Evolutionary conservation across 768 basidiomycete genomes (phyloP).

Genomic region (Leccinum longicurvipes): DNA sequence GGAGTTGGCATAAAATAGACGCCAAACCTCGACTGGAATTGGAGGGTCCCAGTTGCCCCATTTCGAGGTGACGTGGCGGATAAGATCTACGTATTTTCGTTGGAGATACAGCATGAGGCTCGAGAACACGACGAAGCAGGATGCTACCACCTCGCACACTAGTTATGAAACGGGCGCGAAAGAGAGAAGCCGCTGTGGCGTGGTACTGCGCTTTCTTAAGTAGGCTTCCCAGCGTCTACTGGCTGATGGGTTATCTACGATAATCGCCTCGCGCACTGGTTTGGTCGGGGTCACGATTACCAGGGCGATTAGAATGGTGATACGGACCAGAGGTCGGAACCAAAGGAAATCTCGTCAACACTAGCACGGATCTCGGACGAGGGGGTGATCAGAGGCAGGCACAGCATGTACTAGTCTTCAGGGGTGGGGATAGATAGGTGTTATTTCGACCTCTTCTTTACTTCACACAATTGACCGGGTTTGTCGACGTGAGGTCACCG

Average conservation of each 20-base stretch:
- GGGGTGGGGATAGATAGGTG: not conserved
- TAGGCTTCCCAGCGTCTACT: constrained; percentile 5
- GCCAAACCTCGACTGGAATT: constrained; percentile 27
- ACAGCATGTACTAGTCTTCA: no score
- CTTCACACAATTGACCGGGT: not conserved
- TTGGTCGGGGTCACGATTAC: not conserved
- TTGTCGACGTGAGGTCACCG: not conserved
- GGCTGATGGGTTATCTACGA: not conserved
- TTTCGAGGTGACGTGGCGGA: constrained; percentile 29
- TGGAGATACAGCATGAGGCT: constrained; percentile 11
- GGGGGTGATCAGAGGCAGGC: no score
- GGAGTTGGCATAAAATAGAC: not conserved
- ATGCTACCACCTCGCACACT: not conserved
- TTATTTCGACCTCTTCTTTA: not conserved
- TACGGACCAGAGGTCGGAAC: not conserved
- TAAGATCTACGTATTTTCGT: constrained; percentile 37
- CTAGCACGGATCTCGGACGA: not conserved
- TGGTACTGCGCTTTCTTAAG: not conserved
- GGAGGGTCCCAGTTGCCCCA: constrained; percentile 40
- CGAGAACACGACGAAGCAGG: not conserved
- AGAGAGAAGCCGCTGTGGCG: not conserved
- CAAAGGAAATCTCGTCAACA: not conserved
- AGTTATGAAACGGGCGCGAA: not conserved
- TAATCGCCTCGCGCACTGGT: not conserved
- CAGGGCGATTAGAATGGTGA: not conserved